Evolutionary conservation across 495 filamentous ascomycete species (phyloP).

Genomic region (Apiosordaria backusii): DNA sequence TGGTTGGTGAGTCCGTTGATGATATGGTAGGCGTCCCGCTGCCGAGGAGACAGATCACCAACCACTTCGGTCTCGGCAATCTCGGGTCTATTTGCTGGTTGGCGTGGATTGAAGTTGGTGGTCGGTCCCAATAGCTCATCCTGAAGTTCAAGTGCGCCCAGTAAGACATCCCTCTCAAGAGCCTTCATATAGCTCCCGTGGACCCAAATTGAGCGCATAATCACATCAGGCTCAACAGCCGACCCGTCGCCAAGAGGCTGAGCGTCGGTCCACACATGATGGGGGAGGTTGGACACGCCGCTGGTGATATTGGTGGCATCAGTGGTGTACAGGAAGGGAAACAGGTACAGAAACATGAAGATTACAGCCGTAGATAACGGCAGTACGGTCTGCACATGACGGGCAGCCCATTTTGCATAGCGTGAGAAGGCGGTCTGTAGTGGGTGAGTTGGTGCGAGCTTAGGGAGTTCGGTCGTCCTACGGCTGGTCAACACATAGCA

Average conservation of each 20-base stretch:
- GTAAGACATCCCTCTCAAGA: constrained; percentile 56
- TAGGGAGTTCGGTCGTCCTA: constrained; percentile 61
- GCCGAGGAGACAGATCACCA: constrained; percentile 33
- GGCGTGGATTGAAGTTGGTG: constrained; percentile 47
- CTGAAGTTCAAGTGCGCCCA: constrained; percentile 61
- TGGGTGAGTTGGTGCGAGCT: constrained; percentile 55
- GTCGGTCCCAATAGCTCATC: constrained; percentile 54
- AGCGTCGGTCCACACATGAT: constrained; percentile 74
- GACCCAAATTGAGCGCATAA: constrained; percentile 57
- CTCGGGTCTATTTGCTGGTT: constrained; percentile 12
- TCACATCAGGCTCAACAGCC: constrained; percentile 46
- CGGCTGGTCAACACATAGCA: constrained; percentile 14
- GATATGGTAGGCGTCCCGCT: constrained; percentile 50
- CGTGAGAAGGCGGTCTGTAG: constrained; percentile 57
- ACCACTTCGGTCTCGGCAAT: constrained; percentile 14
- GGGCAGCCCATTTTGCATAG: constrained; percentile 60
- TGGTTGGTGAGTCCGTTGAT: constrained; percentile 50
- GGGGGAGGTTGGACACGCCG: constrained; percentile 59
- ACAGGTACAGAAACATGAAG: constrained; percentile 61
- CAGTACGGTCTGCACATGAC: constrained; percentile 63
- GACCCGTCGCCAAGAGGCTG: constrained; percentile 48
- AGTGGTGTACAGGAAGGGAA: constrained; percentile 63
- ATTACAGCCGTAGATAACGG: constrained; percentile 61
- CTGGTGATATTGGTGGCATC: constrained; percentile 56
- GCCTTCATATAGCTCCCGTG: constrained; percentile 68